Conservation (phyloP, 768 basidiomycete species). For the Pluteus cervinus region DNA sequence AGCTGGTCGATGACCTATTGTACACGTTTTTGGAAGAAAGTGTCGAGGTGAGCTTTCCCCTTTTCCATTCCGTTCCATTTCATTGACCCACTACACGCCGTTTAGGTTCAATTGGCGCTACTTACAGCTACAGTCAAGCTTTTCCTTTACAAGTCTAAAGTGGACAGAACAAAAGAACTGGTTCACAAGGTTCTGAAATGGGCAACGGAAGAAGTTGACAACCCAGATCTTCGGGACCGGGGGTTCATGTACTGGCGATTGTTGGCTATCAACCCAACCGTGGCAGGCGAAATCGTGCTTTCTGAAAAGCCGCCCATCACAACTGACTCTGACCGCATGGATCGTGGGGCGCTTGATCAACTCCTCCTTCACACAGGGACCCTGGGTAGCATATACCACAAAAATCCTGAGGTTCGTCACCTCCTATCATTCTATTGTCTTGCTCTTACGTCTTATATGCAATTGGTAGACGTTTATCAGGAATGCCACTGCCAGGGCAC, state of each 20-base stretch:
- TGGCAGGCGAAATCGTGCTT: slow-evolving; percentile 86
- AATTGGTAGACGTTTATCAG: slow-evolving; percentile 81
- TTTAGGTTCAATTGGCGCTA: slow-evolving; percentile 92
- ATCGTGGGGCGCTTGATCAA: slow-evolving; percentile 92
- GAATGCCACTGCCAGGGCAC: slow-evolving; percentile 75
- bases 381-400: slow-evolving; percentile 94
- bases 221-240: slow-evolving; percentile 93
- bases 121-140: slow-evolving; percentile 94
- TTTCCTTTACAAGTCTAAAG: slow-evolving; percentile 84
- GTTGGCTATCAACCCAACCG: slow-evolving; percentile 85
- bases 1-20: slow-evolving; percentile 86
- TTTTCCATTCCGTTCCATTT: not conserved
- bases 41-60: slow-evolving; percentile 59
- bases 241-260: slow-evolving; percentile 99
- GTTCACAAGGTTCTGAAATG: slow-evolving; percentile 95
- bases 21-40: slow-evolving; percentile 90
- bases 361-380: slow-evolving; percentile 91
- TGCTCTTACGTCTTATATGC: slow-evolving; percentile 1
- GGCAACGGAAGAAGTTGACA: slow-evolving; percentile 97
- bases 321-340: slow-evolving; percentile 98
- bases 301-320: slow-evolving; percentile 94
- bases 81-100: slow-evolving; percentile 3
- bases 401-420: slow-evolving; percentile 79
- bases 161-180: slow-evolving; percentile 80
- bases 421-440: not conserved